Conservation (phyloP, 169 alveolate genomes). For the Eimeria maxima region DNA sequence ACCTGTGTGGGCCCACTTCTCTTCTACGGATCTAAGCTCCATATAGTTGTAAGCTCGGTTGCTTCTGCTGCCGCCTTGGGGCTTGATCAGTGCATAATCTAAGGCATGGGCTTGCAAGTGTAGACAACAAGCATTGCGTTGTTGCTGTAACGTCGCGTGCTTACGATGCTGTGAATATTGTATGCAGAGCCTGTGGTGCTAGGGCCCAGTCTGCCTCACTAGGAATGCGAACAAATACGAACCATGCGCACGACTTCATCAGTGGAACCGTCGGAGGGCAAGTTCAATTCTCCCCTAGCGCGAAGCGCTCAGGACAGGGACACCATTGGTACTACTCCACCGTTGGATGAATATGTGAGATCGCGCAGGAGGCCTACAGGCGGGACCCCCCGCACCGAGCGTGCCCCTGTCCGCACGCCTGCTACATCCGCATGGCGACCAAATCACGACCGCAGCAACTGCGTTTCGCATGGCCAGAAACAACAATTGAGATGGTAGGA, state of each 20-base stretch:
- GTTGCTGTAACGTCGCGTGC: background rate
- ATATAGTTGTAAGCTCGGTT: background rate
- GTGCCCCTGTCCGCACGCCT: conserved; percentile 51
- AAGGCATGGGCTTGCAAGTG: background rate
- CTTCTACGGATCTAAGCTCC: conserved; percentile 9
- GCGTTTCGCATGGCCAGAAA: background rate
- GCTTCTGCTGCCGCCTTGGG: background rate
- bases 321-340: background rate
- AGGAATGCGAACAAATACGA: background rate
- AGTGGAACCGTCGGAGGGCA: background rate
- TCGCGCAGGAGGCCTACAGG: background rate
- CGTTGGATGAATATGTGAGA: background rate
- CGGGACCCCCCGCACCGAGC: background rate
- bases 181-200: conserved; percentile 25
- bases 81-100: background rate
- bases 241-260: background rate
- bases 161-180: background rate
- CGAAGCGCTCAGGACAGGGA: conserved; percentile 40
- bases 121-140: background rate
- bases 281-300: background rate
- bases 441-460: background rate
- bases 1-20: conserved; percentile 50
- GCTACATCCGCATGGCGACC: conserved; percentile 38
- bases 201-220: background rate
- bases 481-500: background rate